Percentiles rank a stretch among this genome's conserved stretches.
Evolutionary conservation across 176 grass and related monocot species (phyloP).

Genomic region (Carex cristatella): DNA sequence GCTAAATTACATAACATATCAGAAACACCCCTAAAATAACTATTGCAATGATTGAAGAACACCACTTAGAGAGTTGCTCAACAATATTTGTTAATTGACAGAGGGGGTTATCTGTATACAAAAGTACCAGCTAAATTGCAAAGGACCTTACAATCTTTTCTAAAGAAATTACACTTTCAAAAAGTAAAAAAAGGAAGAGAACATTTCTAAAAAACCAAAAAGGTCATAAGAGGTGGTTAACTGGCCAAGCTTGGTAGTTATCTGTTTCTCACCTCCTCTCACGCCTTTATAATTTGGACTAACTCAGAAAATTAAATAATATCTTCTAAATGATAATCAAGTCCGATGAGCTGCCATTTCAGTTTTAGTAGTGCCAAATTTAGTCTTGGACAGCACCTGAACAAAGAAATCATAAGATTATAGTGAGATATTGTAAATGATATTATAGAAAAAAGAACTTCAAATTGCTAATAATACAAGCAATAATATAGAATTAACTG

Average conservation of each 20-base stretch:
- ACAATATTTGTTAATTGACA: constrained; percentile 24
- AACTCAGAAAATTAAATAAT: constrained; percentile 8
- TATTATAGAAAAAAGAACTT: constrained; percentile 3
- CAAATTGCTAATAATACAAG: neutral
- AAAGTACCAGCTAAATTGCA: constrained; percentile 11
- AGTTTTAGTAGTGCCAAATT: neutral
- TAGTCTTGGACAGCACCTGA: neutral
- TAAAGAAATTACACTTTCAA: constrained; percentile 16
- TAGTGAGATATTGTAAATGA: neutral
- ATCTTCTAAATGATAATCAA: constrained; percentile 9
- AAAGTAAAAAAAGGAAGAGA: constrained; percentile 4
- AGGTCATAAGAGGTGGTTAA: constrained; percentile 1
- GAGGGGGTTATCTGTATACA: constrained; percentile 22
- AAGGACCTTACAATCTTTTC: constrained; percentile 11
- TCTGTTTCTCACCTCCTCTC: neutral
- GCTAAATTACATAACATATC: neutral
- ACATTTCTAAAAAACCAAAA: constrained; percentile 3
- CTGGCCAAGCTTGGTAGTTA: neutral
- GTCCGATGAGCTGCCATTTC: neutral
- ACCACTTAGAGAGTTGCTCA: neutral
- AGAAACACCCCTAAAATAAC: constrained; percentile 12
- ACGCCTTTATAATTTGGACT: neutral
- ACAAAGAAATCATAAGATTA: neutral
- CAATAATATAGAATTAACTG: neutral
- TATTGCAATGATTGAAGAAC: neutral